Conservation (phyloP, 202 grass and related monocot genomes). For the Hordeum pubiflorum region DNA sequence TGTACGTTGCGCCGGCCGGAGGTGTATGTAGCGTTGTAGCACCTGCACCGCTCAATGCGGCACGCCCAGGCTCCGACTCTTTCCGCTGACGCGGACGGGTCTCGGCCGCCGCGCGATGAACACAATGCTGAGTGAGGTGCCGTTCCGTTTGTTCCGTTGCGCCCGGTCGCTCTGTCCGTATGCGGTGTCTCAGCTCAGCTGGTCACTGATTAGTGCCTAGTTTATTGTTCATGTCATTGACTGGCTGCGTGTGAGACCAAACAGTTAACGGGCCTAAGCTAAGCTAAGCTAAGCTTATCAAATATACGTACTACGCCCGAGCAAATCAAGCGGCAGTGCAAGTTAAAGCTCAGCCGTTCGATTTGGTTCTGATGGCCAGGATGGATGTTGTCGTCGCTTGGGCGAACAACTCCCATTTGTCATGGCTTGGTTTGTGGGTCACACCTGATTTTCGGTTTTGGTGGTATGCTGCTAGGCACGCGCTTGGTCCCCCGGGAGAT, state of each 20-base stretch:
- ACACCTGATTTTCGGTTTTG: not conserved
- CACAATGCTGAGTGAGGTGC: not conserved
- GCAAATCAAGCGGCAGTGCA: not conserved
- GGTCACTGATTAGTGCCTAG: no score
- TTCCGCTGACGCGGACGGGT: conserved; percentile 21
- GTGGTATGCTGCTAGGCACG: not conserved
- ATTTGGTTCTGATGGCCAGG: not conserved
- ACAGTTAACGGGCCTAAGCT: not conserved
- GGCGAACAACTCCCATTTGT: not conserved
- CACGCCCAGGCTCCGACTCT: not conserved
- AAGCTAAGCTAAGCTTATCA: not conserved
- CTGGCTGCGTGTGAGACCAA: not conserved
- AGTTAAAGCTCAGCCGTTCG: not conserved
- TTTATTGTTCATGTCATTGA: not conserved
- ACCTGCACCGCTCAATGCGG: not conserved
- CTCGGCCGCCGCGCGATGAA: conserved; percentile 14
- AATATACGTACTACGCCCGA: no score
- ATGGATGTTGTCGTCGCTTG: not conserved
- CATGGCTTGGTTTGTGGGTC: not conserved
- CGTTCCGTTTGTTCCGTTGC: conserved; percentile 1
- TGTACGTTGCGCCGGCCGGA: not conserved
- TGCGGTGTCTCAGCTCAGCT: not conserved
- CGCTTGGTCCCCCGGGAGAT: not conserved
- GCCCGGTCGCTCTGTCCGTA: not conserved
- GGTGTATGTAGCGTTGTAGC: not conserved